phyloP scores from a whole-genome alignment of 2,329 filamentous ascomycete genomes.

The Colletotrichum australisinense region DNA sequence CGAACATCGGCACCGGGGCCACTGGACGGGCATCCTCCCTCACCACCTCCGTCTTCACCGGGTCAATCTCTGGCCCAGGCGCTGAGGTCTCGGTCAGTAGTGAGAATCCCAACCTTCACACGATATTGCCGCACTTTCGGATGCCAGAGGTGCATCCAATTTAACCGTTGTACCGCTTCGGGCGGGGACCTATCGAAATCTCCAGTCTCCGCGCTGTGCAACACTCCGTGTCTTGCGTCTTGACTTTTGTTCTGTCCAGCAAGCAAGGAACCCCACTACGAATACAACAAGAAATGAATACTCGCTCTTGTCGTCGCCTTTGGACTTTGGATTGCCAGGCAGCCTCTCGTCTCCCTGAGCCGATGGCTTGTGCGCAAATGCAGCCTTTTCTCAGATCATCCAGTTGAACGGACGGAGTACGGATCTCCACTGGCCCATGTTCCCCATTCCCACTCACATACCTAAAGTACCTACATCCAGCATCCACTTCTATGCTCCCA shows the following conservation, averaged over 20 bases:
- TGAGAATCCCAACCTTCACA: background rate
- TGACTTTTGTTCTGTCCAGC: background rate
- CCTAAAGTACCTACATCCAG: constrained; percentile 19
- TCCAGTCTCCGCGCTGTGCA: background rate
- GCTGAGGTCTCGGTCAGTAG: background rate
- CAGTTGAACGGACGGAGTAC: background rate
- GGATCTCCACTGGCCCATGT: constrained; percentile 20
- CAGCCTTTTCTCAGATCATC: constrained; percentile 20
- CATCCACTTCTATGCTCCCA: constrained; percentile 30
- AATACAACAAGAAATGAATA: background rate
- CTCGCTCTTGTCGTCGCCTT: background rate
- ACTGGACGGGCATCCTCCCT: constrained; percentile 5
- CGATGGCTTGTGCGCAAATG: constrained; percentile 13
- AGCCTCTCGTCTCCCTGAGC: background rate
- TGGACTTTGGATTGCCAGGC: background rate
- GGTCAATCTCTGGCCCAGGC: background rate
- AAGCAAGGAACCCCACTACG: background rate
- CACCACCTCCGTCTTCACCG: constrained; percentile 5
- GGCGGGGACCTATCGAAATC: background rate
- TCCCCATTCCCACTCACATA: constrained; percentile 29
- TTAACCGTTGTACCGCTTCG: background rate
- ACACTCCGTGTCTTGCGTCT: background rate
- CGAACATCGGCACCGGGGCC: background rate
- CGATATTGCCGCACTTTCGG: background rate
- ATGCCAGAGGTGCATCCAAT: background rate